A percentile compares a stretch with the other conserved stretches of the same genome.
phyloP scores from a whole-genome alignment of 495 filamentous ascomycete genomes.

The Durotheca rogersii region DNA sequence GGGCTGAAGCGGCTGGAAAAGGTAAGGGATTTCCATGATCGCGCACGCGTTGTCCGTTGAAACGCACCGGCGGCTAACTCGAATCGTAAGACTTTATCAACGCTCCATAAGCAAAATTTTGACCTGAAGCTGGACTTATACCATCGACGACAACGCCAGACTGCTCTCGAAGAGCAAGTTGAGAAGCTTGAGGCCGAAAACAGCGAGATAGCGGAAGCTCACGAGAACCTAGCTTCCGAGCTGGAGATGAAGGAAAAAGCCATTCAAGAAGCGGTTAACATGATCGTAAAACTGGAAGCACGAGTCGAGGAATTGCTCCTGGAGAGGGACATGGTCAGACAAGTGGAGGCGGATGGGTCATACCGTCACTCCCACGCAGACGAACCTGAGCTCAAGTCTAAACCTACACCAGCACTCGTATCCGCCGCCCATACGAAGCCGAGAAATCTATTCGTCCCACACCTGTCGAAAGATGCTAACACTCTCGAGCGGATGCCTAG shows the following conservation, averaged over 20 bases:
- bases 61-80: constrained; percentile 9
- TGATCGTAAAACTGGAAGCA: constrained; percentile 75
- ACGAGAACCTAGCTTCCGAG: constrained; percentile 55
- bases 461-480: constrained; percentile 22
- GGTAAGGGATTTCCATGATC: constrained; percentile 25
- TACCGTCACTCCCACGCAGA: constrained; percentile 24
- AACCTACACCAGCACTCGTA: no score
- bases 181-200: constrained; percentile 59
- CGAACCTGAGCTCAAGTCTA: constrained; percentile 10
- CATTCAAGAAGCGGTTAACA: constrained; percentile 74
- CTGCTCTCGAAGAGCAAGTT: constrained; percentile 58
- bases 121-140: constrained; percentile 84
- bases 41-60: constrained; percentile 4
- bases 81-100: constrained; percentile 44
- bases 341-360: constrained; percentile 37
- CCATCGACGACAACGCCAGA: constrained; percentile 64
- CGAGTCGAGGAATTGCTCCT: constrained; percentile 58
- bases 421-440: constrained; percentile 22
- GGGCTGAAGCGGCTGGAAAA: constrained; percentile 52
- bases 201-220: constrained; percentile 37
- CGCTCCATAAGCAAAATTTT: constrained; percentile 84
- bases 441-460: constrained; percentile 15
- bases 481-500: constrained; percentile 59
- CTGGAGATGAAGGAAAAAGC: constrained; percentile 76
- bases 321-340: constrained; percentile 46